Evolutionary conservation across 1,284 basidiomycete genomes (phyloP).

Genomic region (Pulchroboletus neoregius): DNA sequence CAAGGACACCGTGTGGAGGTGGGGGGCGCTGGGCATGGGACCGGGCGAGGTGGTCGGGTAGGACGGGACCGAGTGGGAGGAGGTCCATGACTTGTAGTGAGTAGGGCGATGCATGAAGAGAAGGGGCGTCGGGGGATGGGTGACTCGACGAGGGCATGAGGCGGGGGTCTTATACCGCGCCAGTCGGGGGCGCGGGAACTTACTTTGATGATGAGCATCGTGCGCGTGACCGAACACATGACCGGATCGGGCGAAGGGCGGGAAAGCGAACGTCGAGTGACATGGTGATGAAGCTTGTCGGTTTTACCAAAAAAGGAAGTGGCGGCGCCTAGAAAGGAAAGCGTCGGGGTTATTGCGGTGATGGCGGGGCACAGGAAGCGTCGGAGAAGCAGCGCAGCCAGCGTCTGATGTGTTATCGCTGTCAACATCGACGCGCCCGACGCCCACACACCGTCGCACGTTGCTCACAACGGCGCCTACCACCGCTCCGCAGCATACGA

Average conservation of each 20-base stretch:
- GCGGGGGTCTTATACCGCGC: constrained; percentile 29
- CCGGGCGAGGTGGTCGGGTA: constrained; percentile 20
- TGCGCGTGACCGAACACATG: constrained; percentile 17
- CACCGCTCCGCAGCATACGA: background rate
- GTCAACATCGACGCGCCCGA: constrained; percentile 2
- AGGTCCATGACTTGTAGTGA: constrained; percentile 25
- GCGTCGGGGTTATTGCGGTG: constrained; percentile 23
- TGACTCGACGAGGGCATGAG: constrained; percentile 16
- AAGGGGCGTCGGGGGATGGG: constrained; percentile 8
- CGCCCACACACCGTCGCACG: constrained; percentile 14
- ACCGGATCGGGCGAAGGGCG: constrained; percentile 21
- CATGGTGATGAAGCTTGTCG: constrained; percentile 17
- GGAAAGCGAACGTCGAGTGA: constrained; percentile 26
- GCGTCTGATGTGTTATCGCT: constrained; percentile 20
- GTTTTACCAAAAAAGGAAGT: constrained; percentile 19
- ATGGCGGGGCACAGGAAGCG: constrained; percentile 21
- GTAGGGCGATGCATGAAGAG: constrained; percentile 21
- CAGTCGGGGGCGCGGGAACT: constrained; percentile 20
- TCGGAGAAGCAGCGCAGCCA: constrained; percentile 11
- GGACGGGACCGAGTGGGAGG: constrained; percentile 7
- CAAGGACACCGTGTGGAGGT: constrained; percentile 27
- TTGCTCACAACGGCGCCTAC: constrained; percentile 5
- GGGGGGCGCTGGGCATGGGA: constrained; percentile 27
- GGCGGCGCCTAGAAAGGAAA: constrained; percentile 23
- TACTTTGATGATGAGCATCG: constrained; percentile 11